Percentiles rank a stretch among this genome's conserved stretches.
Evolutionary conservation across 2,329 filamentous ascomycete genomes (phyloP).

Genomic region (Cladosporium sp.): DNA sequence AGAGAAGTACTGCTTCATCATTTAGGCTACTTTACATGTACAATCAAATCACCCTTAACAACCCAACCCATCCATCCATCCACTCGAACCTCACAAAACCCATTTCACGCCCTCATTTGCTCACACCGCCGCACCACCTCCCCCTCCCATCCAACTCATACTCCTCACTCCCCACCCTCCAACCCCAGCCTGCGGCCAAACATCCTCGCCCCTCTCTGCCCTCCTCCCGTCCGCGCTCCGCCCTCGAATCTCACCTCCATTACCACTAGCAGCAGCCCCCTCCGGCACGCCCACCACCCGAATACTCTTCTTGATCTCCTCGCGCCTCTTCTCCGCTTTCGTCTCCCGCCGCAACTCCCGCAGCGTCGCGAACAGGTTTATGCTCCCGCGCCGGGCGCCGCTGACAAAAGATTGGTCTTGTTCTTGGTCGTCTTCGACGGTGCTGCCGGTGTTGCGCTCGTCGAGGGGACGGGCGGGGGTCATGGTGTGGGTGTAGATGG

Average conservation of each 20-base stretch:
- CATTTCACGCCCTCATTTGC: neutral
- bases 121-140: neutral
- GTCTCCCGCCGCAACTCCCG: conserved; percentile 21
- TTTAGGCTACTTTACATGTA: neutral
- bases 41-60: neutral
- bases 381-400: conserved; percentile 1
- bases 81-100: neutral
- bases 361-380: conserved; percentile 5
- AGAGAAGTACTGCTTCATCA: conserved; percentile 5
- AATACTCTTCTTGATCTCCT: conserved; percentile 37
- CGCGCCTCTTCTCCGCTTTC: conserved; percentile 33
- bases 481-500: conserved; percentile 20
- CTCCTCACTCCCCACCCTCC: neutral
- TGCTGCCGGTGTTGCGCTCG: conserved; percentile 18
- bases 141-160: conserved; percentile 16
- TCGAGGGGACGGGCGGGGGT: conserved; percentile 27
- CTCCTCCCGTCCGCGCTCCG: conserved; percentile 7
- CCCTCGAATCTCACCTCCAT: neutral
- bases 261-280: neutral
- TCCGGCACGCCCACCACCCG: conserved; percentile 26
- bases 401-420: neutral
- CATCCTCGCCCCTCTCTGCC: neutral
- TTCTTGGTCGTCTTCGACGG: neutral
- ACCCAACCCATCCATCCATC: neutral
- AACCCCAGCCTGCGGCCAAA: neutral